Conservation (phyloP, 805 yeast genomes). For the Cyberlindnera xylosilytica region DNA sequence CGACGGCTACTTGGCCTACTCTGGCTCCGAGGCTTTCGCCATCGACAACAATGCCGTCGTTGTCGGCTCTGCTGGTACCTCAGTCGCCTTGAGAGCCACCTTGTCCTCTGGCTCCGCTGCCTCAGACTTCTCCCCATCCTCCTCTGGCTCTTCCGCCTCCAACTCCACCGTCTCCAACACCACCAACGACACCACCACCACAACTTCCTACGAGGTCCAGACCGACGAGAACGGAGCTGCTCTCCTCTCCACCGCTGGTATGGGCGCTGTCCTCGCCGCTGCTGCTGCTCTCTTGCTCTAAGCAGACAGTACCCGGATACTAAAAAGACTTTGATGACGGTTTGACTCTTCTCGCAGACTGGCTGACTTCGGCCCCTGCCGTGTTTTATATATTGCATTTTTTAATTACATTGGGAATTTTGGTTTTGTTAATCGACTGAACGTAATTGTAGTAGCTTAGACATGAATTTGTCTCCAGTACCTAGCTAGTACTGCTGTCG, state of each 20-base stretch:
- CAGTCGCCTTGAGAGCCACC: conserved; percentile 23
- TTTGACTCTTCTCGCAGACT: neutral
- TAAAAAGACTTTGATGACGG: neutral
- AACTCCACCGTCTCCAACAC: conserved; percentile 7
- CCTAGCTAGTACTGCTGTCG: too few relatives aligned
- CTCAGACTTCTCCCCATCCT: conserved; percentile 23
- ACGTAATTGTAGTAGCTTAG: too few relatives aligned
- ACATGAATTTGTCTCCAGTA: too few relatives aligned
- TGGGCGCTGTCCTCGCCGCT: conserved; percentile 29
- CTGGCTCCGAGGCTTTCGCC: conserved; percentile 34
- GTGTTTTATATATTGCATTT: too few relatives aligned
- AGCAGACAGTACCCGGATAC: neutral
- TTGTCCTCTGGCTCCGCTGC: conserved; percentile 24
- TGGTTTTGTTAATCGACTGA: too few relatives aligned
- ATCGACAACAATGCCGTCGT: conserved; percentile 25
- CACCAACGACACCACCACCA: conserved; percentile 1
- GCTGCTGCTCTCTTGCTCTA: conserved; percentile 32
- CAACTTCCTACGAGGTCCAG: conserved; percentile 13
- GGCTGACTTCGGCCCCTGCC: neutral
- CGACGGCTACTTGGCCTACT: conserved; percentile 35
- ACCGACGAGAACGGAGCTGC: conserved; percentile 28
- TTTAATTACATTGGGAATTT: too few relatives aligned
- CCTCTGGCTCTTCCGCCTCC: conserved; percentile 13
- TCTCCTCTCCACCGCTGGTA: conserved; percentile 15
- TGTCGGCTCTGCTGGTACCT: conserved; percentile 12